Percentiles rank a stretch among this genome's conserved stretches.
phyloP scores from a whole-genome alignment of 2,329 filamentous ascomycete genomes.

The Alternaria conjuncta region DNA sequence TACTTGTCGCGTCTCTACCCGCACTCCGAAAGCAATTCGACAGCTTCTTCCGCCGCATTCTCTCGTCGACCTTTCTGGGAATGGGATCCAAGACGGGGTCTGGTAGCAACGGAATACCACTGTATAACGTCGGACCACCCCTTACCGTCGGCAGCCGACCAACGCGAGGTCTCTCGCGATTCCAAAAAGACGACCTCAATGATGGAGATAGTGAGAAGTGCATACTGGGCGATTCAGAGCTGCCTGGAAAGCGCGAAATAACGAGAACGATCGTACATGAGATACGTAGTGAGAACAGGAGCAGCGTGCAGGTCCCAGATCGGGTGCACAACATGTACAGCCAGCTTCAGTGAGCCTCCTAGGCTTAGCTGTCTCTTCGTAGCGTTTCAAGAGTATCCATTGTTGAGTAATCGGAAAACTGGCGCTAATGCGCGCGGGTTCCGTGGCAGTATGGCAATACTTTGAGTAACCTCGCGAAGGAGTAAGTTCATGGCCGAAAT shows the following conservation, averaged over 20 bases:
- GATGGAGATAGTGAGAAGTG: constrained; percentile 29
- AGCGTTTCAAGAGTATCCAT: neutral
- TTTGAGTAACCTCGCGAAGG: neutral
- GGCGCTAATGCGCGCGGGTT: neutral
- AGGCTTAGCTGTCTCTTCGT: neutral
- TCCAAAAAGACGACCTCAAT: constrained; percentile 6
- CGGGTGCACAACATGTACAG: neutral
- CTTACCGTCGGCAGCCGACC: neutral
- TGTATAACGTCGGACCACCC: constrained; percentile 25
- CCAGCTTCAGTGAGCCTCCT: neutral
- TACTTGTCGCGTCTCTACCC: constrained; percentile 31
- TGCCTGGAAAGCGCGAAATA: constrained; percentile 15
- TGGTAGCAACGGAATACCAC: constrained; percentile 15
- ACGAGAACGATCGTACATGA: constrained; percentile 30
- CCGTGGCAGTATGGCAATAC: neutral
- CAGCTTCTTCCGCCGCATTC: constrained; percentile 19
- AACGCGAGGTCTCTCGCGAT: constrained; percentile 5
- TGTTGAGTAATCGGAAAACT: neutral
- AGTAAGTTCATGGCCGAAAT: neutral
- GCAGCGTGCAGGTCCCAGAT: neutral
- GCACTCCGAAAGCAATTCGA: constrained; percentile 38
- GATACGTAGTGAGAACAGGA: constrained; percentile 19
- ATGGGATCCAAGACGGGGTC: constrained; percentile 11
- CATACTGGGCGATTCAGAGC: constrained; percentile 15
- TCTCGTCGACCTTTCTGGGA: constrained; percentile 21